Evolutionary conservation across 108 stramenopile genomes (phyloP), one percentile per base, ranked within the genome.

Genomic region (Nannochloropsis granulata): DNA sequence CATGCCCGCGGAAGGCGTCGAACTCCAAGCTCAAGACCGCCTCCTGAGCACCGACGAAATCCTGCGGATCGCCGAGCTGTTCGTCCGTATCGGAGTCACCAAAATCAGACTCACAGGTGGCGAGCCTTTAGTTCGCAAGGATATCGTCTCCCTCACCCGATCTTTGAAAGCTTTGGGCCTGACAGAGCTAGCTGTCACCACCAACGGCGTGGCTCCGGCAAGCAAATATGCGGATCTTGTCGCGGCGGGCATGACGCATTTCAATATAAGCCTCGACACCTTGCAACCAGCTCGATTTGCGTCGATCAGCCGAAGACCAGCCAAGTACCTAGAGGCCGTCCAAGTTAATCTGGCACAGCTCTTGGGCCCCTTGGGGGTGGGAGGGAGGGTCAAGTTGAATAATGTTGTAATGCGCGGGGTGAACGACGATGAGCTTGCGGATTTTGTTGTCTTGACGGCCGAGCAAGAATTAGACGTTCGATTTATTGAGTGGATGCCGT

Each of bases 401-500:
- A 96, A 95, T 91, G 97, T 99, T 12, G 89, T 92, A 25, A 94
- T 97, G 93, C 93, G 93, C 13, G 95, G 93, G 13, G 89, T 92
- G 43, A 99, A 98, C 89, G 93, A 94, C 23, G 93, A 94, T 81
- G 97, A 98, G 85, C 81, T 97, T 2, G 83, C 85, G 25, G 95
- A 95, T 82, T 98, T 99, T 92, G 92, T 89, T 2, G 78, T 24
- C 13, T 42, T 91, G 44, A 91, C 95, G n/a, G 86, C 91, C 44
- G 84, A 93, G 10, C 92, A 91, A 19, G 82, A 91, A 44, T 88
- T 98, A 16, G 94, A 96, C 81, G 91, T 98, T 45, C 93, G 99
- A 11, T 99, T 99, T 86, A 99, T 99, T 81, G 99, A 99, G 92
- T 97, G 95, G 94, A 99, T 99, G 99, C 99, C 99, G 25, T 99